These are phyloP conservation scores for Vanderwaltozyma tropicalis DNA, from an alignment of 805 yeast genomes.

Conservation along the genomic window DNA sequence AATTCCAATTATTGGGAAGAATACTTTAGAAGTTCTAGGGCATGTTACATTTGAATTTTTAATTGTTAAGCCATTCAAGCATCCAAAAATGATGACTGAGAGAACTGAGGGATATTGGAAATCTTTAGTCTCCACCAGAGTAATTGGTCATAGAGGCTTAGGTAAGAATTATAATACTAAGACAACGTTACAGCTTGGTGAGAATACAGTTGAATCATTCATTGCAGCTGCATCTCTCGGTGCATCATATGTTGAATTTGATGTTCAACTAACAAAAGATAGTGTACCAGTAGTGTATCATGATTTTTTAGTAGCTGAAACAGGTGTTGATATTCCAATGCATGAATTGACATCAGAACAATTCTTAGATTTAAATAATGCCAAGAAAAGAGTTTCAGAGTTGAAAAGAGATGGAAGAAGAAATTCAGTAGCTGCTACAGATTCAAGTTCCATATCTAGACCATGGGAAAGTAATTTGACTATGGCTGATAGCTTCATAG, in stretches of 20 bases:
- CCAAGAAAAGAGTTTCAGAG: slow-evolving; percentile 10
- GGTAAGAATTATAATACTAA: slow-evolving; percentile 73
- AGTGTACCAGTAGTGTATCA: slow-evolving; percentile 87
- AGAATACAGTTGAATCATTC: slow-evolving; percentile 88
- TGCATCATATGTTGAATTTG: slow-evolving; percentile 93
- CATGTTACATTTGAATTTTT: slow-evolving; percentile 64
- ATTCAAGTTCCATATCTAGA: neutral
- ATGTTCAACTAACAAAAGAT: slow-evolving; percentile 90
- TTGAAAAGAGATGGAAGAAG: slow-evolving; percentile 13
- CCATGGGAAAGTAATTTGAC: neutral
- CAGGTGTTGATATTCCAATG: slow-evolving; percentile 95
- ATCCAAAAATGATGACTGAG: slow-evolving; percentile 13
- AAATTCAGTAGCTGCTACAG: slow-evolving; percentile 23
- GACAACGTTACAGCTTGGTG: slow-evolving; percentile 83
- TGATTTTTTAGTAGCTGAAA: slow-evolving; percentile 87
- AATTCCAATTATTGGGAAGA: slow-evolving; percentile 66
- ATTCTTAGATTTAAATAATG: slow-evolving; percentile 47
- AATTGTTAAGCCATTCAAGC: slow-evolving; percentile 55
- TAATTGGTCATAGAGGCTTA: slow-evolving; percentile 91
- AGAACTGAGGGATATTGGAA: slow-evolving; percentile 73
- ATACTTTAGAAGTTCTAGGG: slow-evolving; percentile 67
- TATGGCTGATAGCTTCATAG: neutral
- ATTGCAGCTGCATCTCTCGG: slow-evolving; percentile 95
- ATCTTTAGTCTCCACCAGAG: slow-evolving; percentile 75
- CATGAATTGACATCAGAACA: slow-evolving; percentile 84